Conservation (phyloP, 2,329 filamentous ascomycete genomes). For the Celoporthe dispersa region DNA sequence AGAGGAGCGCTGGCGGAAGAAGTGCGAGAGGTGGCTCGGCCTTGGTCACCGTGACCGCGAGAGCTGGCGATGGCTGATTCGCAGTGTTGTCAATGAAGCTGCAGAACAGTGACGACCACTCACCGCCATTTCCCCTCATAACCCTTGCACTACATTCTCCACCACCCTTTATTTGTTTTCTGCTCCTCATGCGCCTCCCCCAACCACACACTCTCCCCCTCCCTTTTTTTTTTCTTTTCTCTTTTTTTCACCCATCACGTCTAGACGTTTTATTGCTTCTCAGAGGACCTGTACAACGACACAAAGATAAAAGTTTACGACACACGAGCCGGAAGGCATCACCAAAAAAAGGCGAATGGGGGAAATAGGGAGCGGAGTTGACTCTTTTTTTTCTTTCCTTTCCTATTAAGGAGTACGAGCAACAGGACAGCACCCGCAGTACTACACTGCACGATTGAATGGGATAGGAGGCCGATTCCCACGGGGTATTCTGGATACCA, state of each 20-base stretch:
- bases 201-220: too few relatives aligned
- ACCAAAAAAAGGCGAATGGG: conserved; percentile 21
- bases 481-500: conserved; percentile 23
- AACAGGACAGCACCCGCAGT: conserved; percentile 23
- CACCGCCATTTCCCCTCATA: conserved; percentile 39
- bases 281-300: conserved; percentile 28
- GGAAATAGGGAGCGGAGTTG: neutral
- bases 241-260: conserved; percentile 17
- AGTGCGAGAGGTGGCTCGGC: conserved; percentile 84
- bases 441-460: conserved; percentile 18
- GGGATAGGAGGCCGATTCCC: conserved; percentile 11
- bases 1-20: conserved; percentile 87
- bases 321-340: conserved; percentile 19
- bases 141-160: conserved; percentile 14
- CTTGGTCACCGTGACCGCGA: conserved; percentile 59
- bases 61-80: conserved; percentile 78
- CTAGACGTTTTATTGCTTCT: conserved; percentile 30
- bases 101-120: conserved; percentile 31
- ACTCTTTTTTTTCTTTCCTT: neutral
- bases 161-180: conserved; percentile 20
- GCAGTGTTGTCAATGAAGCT: conserved; percentile 54
- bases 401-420: conserved; percentile 7
- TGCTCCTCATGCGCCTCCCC: conserved; percentile 18
- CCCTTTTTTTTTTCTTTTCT: conserved; percentile 18
- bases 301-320: conserved; percentile 30